Percentiles rank a stretch among this genome's conserved stretches.
Conservation (phyloP, 1,284 basidiomycete species). For the Ustilago esculenta region DNA sequence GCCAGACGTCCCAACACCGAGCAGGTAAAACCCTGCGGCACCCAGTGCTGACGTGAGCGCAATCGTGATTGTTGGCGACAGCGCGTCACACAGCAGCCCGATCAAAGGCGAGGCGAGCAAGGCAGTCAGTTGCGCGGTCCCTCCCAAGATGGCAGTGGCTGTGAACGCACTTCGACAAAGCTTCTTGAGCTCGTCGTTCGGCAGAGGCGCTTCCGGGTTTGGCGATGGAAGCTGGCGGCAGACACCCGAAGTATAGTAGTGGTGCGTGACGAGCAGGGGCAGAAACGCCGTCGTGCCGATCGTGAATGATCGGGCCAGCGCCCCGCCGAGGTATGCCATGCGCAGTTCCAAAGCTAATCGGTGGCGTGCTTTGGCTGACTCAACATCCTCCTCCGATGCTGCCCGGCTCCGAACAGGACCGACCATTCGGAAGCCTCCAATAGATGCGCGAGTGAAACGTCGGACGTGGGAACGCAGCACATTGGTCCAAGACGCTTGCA, state of each 20-base stretch:
- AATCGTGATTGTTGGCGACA: conserved; percentile 35
- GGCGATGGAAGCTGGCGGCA: conserved; percentile 49
- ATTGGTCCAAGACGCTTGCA: conserved; percentile 15
- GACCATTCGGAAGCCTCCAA: conserved; percentile 36
- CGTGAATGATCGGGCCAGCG: conserved; percentile 48
- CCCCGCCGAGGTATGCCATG: conserved; percentile 54
- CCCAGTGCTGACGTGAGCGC: conserved; percentile 36
- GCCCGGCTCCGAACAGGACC: conserved; percentile 2
- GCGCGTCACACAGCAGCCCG: conserved; percentile 42
- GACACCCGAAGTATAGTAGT: conserved; percentile 49
- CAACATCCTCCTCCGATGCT: background rate
- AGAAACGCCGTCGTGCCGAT: conserved; percentile 58
- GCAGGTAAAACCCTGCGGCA: conserved; percentile 32
- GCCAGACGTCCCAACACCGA: conserved; percentile 33
- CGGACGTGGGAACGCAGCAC: conserved; percentile 13
- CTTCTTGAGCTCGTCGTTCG: conserved; percentile 49
- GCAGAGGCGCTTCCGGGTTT: conserved; percentile 29
- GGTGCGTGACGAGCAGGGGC: conserved; percentile 51
- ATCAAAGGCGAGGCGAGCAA: conserved; percentile 45
- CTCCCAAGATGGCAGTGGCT: conserved; percentile 45
- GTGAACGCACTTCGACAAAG: conserved; percentile 51
- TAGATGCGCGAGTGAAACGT: conserved; percentile 9
- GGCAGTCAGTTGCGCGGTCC: conserved; percentile 45
- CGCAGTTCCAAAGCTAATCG: conserved; percentile 28
- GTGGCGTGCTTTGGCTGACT: conserved; percentile 1